Conservation (phyloP, 495 filamentous ascomycete species). For the Glarea lozoyensis region DNA sequence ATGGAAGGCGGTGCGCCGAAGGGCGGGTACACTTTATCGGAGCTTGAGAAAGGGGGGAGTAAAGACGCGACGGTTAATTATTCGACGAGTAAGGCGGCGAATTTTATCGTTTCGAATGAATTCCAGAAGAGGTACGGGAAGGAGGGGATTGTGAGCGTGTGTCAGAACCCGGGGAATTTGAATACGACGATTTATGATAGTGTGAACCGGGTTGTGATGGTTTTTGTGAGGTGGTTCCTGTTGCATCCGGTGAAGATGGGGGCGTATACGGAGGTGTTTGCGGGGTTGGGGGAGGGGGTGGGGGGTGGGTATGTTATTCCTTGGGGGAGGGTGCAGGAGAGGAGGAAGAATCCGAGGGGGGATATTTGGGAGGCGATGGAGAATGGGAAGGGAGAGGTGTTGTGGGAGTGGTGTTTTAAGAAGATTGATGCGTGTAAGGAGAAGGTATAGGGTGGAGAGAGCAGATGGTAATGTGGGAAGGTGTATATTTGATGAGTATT, state of each 20-base stretch:
- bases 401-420: constrained; percentile 34
- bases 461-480: no score
- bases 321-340: constrained; percentile 25
- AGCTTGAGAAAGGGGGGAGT: constrained; percentile 16
- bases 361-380: constrained; percentile 24
- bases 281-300: constrained; percentile 23
- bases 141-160: constrained; percentile 22
- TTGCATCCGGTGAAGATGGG: constrained; percentile 25
- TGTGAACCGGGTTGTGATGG: constrained; percentile 3
- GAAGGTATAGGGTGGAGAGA: no score
- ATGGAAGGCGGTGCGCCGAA: constrained; percentile 18
- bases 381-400: constrained; percentile 28
- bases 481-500: no score
- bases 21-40: constrained; percentile 23
- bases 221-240: constrained; percentile 17
- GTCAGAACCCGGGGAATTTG: constrained; percentile 32
- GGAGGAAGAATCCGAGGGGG: constrained; percentile 25
- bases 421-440: constrained; percentile 25
- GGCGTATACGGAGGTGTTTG: constrained; percentile 33
- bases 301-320: constrained; percentile 23
- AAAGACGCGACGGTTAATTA: constrained; percentile 19
- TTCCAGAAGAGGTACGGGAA: constrained; percentile 21
- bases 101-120: constrained; percentile 23
- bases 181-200: constrained; percentile 32
- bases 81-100: constrained; percentile 30